Conservation (phyloP, 2,329 filamentous ascomycete genomes). For the Cercospora sp. region DNA sequence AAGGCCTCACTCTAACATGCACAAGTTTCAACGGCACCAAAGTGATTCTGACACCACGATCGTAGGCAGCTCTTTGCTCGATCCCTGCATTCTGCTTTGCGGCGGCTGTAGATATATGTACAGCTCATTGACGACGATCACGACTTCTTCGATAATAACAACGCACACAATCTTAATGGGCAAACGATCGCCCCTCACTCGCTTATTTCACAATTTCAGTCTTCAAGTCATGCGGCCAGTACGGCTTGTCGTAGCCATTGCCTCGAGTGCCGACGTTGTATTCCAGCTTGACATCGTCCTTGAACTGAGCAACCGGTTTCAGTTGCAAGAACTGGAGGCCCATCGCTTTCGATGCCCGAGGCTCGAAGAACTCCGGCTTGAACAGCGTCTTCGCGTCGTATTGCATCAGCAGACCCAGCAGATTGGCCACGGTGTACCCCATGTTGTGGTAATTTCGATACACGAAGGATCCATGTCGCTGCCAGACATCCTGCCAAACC, state of each 20-base stretch:
- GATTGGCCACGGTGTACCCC: constrained; percentile 44
- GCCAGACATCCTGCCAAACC: constrained; percentile 53
- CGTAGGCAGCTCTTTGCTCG: not conserved
- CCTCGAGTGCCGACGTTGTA: constrained; percentile 53
- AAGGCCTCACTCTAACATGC: constrained; percentile 34
- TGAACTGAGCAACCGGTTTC: constrained; percentile 49
- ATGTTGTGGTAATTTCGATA: constrained; percentile 56
- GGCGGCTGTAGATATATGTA: not conserved
- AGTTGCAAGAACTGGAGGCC: constrained; percentile 43
- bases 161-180: not conserved
- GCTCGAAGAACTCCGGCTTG: constrained; percentile 52
- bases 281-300: constrained; percentile 42
- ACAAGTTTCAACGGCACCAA: constrained; percentile 35
- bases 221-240: constrained; percentile 45
- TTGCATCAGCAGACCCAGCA: constrained; percentile 44
- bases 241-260: constrained; percentile 52
- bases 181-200: not conserved
- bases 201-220: constrained; percentile 21
- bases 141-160: not conserved
- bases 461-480: constrained; percentile 47
- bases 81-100: not conserved
- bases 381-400: constrained; percentile 46
- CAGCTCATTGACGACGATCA: not conserved
- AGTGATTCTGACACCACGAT: constrained; percentile 30
- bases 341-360: constrained; percentile 41